Base-by-base conservation (phyloP, 148 eudicot species). In the Vaccinium myrtillus region DNA sequence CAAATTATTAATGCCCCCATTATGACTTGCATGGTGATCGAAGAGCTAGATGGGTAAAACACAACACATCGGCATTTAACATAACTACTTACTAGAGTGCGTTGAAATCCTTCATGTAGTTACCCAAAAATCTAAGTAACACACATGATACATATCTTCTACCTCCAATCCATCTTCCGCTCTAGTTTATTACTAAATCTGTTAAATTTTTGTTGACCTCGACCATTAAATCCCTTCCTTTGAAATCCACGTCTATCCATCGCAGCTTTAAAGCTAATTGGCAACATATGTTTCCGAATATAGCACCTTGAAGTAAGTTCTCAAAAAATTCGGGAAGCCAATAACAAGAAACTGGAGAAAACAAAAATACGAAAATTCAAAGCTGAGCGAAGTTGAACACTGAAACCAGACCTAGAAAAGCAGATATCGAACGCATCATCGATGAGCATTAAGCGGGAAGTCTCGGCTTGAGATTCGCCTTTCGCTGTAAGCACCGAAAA, bases 381-480 rank as follows among this genome's bases (percentile, higher is more conserved):
- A 25, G 30, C 39, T n/a, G 43, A 69, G 74, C 3, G 3, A 30
- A 27, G 30, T 69, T 2, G 43, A 69, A 13, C 8, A 69, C 43
- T 2, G 16, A 5, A 69, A 69, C 36, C 74, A 69, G 63, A 94
- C 99, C 99, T 96, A 36, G 97, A 89, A 85, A 94, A 96, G 85
- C 99, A 96, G 81, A 91, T 88, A 84, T 94, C 99, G 70, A 96
- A 96, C 39, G 93, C 84, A 75, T 96, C 99, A 87, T 93, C 91
- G 18, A 90, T 25, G 46, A 96, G 95, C 99, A 96, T 96, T 58
- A 83, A 92, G 12, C 98, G 91, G 55, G 94, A 92, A 82, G 95
- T 96, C 86, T 92, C 92, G 49, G 99, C 99, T 89, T 96, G 99
- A 80, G 94, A 78, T 87, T 91, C 99, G 7, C 99, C 99, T 83